These are phyloP conservation scores for Fusarium scirpi DNA, from an alignment of 2,329 filamentous ascomycete genomes.

Conservation along the genomic window DNA sequence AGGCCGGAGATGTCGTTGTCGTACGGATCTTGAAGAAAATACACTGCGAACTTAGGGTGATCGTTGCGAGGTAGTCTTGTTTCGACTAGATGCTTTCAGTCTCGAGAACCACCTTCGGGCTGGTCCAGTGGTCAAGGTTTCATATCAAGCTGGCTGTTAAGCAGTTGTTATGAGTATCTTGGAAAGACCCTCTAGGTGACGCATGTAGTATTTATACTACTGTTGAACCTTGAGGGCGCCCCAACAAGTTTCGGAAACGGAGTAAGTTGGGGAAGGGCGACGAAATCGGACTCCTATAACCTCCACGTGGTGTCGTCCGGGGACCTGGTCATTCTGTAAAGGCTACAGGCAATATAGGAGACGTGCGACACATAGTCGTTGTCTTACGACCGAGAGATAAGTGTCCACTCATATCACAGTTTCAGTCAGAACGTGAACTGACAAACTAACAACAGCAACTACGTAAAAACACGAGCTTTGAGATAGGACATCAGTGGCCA, in stretches of 20 bases:
- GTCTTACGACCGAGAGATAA: neutral
- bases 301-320: conserved; percentile 1
- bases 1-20: neutral
- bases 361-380: neutral
- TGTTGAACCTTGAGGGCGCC: neutral
- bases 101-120: neutral
- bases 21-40: neutral
- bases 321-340: neutral
- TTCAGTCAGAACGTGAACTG: neutral
- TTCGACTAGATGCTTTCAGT: neutral
- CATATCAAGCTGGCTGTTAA: neutral
- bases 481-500: neutral
- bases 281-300: neutral
- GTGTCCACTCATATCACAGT: neutral
- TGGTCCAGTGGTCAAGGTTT: neutral
- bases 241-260: neutral
- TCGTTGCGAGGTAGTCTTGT: neutral
- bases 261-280: neutral
- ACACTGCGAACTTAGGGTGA: neutral
- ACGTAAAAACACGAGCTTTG: neutral
- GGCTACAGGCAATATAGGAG: neutral
- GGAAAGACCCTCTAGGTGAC: neutral
- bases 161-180: neutral
- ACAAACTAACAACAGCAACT: neutral
- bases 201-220: neutral